Evolutionary conservation across 2,329 filamentous ascomycete genomes (phyloP), one percentile per base, ranked within the genome.

Genomic region (Alternaria sp.): DNA sequence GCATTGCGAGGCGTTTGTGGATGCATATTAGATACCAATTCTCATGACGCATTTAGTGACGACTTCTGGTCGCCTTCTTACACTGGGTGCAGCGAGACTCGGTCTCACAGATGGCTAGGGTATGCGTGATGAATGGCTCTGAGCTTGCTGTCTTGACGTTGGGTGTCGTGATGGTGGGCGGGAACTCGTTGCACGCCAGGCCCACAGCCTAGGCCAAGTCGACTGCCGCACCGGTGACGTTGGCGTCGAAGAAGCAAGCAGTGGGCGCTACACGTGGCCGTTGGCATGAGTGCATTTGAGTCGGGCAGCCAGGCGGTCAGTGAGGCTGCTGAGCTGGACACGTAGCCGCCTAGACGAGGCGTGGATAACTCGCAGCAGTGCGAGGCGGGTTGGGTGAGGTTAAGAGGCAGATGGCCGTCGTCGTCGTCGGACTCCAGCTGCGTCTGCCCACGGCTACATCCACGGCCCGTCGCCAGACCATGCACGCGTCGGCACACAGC

Each of bases 401-500:
- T 49, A 30, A 47, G 30, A 26, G 58, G 62, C 57, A 45, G 50
- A 59, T 40, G 36, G 36, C 57, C 49, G 52, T 51, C 49, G 52
- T 59, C 51, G 26, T 46, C 32, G n/a, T 43, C 45, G 43, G 11
- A 19, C 49, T 54, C 43, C 51, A 19, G 25, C 49, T 54, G 40
- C 51, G 44, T 15, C 40, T 19, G 12, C 63, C 55, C 10, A 28
- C 25, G 9, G 44, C 19, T 26, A 43, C 59, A 63, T 62, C 63
- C 57, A 63, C 65, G 52, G 19, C 60, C 61, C 63, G 43, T 43
- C 61, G 63, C 66, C 66, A 74, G 73, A 71, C 69, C 72, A 79
- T 79, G 77, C 78, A 70, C 70, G 69, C 70, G 63, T 69, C 72
- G 71, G 67, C 69, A 61, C 63, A 66, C 59, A 53, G 30, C 52